Evolutionary conservation across 2,329 filamentous ascomycete genomes (phyloP), one percentile per base, ranked within the genome.

Genomic region (Mycocentrospora acerina): DNA sequence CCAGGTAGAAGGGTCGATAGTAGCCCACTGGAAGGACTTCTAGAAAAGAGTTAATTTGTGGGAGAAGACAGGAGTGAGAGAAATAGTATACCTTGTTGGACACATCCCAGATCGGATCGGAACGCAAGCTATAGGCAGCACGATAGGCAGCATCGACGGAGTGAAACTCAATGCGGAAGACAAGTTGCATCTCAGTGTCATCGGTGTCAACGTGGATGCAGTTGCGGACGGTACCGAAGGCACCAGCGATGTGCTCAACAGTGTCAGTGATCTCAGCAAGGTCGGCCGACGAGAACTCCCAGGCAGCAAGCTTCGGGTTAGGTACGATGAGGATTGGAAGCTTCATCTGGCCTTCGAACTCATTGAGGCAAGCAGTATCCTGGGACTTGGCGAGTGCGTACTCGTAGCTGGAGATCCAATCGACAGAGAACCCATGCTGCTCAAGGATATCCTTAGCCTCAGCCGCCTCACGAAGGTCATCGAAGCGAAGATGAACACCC

Each of bases 401-500:
- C 18, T 61, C 53, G 18, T 55, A 50, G 11, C 46, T 42, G 9
- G 51, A 50, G 24, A 59, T 42, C 42, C 49, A 60, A 8, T 46
- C 33, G 17, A 56, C 47, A 3, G 25, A 13, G 43, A 56, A 61
- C 14, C 46, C 49, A 17, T 54, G 48, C 12, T 52, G 36, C 6
- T 50, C 32, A 7, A 66, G 47, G 14, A 57, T 41, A 7, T 52
- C 35, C 29, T 60, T 52, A 24, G 48, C 60, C 19, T 59, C 53
- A 12, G 46, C 43, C n/a, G 69, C 60, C 15, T 67, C 58, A 14
- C 49, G 44, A n/a, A 71, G 44, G 36, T 66, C 58, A 37, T 73
- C 68, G 46, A 71, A 72, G 35, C 57, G 57, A 29, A 70, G 44
- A 32, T 57, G 46, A 24, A 66, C 46, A 28, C 57, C 57, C 22